phyloP scores from a whole-genome alignment of 2,329 filamentous ascomycete species.

The Lachnellula suecica region DNA sequence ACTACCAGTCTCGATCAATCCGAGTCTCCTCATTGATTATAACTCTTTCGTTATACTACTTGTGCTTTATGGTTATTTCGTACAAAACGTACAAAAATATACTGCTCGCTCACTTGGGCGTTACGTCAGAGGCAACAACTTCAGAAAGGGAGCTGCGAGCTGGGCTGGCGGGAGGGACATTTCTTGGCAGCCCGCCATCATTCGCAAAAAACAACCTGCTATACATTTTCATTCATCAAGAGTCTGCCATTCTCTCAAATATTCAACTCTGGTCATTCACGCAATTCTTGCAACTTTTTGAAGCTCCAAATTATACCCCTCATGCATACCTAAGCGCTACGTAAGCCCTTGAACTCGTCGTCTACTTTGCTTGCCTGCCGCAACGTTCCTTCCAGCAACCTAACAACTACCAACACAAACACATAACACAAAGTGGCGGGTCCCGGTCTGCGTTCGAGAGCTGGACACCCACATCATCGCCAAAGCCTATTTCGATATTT shows the following conservation, averaged over 20 bases:
- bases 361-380: too few species aligned
- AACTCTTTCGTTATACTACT: not conserved
- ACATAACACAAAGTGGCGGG: slow-evolving; percentile 30
- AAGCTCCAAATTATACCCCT: too few species aligned
- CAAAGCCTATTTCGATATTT: slow-evolving; percentile 62
- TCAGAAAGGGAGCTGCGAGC: not conserved
- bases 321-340: not conserved
- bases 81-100: not conserved
- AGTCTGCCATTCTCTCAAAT: too few species aligned
- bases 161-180: not conserved
- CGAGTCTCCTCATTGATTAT: not conserved
- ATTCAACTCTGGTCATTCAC: too few species aligned
- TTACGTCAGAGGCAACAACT: not conserved
- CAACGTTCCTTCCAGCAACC: not conserved
- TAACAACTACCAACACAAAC: slow-evolving; percentile 4
- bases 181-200: not conserved
- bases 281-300: too few species aligned
- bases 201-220: not conserved
- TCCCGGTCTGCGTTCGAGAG: slow-evolving; percentile 22
- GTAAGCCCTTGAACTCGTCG: too few species aligned
- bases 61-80: not conserved
- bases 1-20: slow-evolving; percentile 23
- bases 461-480: slow-evolving; percentile 39
- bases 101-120: too few species aligned
- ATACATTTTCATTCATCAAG: not conserved